phyloP scores from a whole-genome alignment of 2,329 filamentous ascomycete genomes.

The Elsinoe necatrix region DNA sequence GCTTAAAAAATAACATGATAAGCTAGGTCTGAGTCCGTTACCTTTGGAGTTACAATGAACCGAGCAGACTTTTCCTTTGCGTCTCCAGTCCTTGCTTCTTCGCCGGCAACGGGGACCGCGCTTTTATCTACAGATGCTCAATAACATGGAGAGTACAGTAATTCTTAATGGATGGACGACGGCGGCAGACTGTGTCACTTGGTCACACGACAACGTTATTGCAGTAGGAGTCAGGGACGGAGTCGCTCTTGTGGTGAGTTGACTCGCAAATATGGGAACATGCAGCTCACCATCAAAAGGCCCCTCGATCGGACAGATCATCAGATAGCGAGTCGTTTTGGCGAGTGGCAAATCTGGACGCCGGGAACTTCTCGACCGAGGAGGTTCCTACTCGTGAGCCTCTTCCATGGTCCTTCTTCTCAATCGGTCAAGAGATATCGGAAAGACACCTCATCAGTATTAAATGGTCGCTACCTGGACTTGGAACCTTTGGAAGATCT shows the following conservation, averaged over 20 bases:
- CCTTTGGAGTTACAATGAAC: neutral
- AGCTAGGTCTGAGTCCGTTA: neutral
- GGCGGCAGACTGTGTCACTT: conserved; percentile 46
- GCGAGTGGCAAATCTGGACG: conserved; percentile 36
- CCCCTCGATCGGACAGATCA: conserved; percentile 22
- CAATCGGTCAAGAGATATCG: conserved; percentile 52
- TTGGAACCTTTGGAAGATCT: conserved; percentile 47
- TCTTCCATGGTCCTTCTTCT: conserved; percentile 41
- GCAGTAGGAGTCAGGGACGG: conserved; percentile 49
- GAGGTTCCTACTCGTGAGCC: conserved; percentile 42
- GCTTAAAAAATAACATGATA: neutral
- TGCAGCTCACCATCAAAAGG: conserved; percentile 12
- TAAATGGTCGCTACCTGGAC: conserved; percentile 49
- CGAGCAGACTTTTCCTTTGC: conserved; percentile 3
- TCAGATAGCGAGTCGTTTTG: conserved; percentile 27
- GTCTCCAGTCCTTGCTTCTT: neutral
- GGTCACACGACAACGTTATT: conserved; percentile 51
- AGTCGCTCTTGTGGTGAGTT: conserved; percentile 43
- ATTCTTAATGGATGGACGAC: conserved; percentile 37
- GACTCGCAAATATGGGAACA: neutral
- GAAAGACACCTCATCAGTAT: conserved; percentile 41
- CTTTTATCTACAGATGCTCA: neutral
- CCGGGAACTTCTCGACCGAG: conserved; percentile 44
- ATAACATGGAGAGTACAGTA: neutral
- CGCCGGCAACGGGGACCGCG: neutral